These are phyloP conservation scores for Barnettozyma vustinii DNA, from an alignment of 805 yeast genomes.

Conservation along the genomic window DNA sequence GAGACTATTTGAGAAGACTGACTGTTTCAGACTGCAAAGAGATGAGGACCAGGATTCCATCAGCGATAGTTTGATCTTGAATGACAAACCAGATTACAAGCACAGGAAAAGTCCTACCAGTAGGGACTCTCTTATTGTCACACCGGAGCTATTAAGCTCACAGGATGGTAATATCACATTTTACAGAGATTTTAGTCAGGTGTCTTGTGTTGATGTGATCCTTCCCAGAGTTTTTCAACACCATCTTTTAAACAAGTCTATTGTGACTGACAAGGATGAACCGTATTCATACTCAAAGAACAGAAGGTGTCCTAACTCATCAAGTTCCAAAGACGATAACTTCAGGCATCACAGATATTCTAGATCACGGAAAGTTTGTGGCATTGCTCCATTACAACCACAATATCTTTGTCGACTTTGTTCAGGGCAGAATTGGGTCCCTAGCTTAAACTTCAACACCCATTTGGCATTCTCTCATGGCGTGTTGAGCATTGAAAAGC, in stretches of 20 bases:
- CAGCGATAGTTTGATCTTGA: conserved; percentile 3
- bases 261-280: conserved; percentile 1
- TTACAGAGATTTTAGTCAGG: conserved; percentile 10
- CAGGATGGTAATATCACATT: conserved; percentile 13
- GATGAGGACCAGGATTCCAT: neutral
- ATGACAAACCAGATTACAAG: conserved; percentile 5
- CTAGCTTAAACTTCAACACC: conserved; percentile 8
- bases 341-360: conserved; percentile 10
- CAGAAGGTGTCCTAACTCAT: conserved; percentile 17
- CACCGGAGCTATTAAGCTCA: conserved; percentile 5
- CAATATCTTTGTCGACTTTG: conserved; percentile 25
- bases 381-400: neutral
- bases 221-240: conserved; percentile 21
- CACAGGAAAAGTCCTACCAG: neutral
- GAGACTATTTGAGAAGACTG: neutral
- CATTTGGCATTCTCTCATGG: conserved; percentile 26
- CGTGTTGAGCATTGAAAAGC: conserved; percentile 7
- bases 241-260: conserved; percentile 12
- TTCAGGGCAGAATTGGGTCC: conserved; percentile 23
- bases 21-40: neutral
- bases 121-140: neutral
- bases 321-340: conserved; percentile 1
- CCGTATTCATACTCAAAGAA: conserved; percentile 11
- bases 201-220: conserved; percentile 8
- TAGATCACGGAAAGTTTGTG: conserved; percentile 4